Evolutionary conservation across 805 yeast genomes (phyloP).

Genomic region (Kodamaea sagamina): DNA sequence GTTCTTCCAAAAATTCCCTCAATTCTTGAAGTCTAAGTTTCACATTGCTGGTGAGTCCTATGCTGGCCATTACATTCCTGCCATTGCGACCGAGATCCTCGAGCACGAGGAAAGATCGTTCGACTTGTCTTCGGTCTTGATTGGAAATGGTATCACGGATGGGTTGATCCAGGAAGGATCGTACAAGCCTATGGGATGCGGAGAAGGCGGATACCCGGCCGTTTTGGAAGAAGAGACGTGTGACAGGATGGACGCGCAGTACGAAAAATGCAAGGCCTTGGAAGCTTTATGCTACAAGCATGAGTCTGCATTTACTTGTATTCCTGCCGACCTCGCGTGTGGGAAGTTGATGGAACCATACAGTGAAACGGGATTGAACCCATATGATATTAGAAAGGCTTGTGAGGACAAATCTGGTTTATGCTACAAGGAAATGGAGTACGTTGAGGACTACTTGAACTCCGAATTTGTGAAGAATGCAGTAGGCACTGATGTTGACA

Average conservation of each 20-base stretch:
- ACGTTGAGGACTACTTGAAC: constrained; percentile 55
- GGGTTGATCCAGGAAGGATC: constrained; percentile 40
- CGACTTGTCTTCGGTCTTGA: constrained; percentile 40
- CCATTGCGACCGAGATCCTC: constrained; percentile 25
- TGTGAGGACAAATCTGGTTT: constrained; percentile 51
- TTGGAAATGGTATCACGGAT: constrained; percentile 49
- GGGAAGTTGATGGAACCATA: constrained; percentile 33
- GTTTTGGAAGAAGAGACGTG: constrained; percentile 36
- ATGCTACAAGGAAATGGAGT: constrained; percentile 54
- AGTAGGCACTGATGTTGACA: constrained; percentile 57
- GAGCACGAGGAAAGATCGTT: constrained; percentile 24
- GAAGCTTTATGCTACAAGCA: constrained; percentile 32
- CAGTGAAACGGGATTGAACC: constrained; percentile 55
- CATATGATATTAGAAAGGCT: constrained; percentile 59
- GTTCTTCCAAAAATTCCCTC: constrained; percentile 27
- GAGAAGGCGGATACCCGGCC: constrained; percentile 44
- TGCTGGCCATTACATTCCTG: constrained; percentile 29
- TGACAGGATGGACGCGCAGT: constrained; percentile 34
- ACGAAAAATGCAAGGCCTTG: constrained; percentile 37
- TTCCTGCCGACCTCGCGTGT: constrained; percentile 39
- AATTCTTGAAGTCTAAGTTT: constrained; percentile 22
- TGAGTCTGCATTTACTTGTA: constrained; percentile 38
- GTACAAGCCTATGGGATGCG: constrained; percentile 49
- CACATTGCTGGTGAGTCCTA: constrained; percentile 31
- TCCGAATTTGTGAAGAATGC: constrained; percentile 52